phyloP scores from a whole-genome alignment of 257 asterid genomes.

The Solanum arcanum region DNA sequence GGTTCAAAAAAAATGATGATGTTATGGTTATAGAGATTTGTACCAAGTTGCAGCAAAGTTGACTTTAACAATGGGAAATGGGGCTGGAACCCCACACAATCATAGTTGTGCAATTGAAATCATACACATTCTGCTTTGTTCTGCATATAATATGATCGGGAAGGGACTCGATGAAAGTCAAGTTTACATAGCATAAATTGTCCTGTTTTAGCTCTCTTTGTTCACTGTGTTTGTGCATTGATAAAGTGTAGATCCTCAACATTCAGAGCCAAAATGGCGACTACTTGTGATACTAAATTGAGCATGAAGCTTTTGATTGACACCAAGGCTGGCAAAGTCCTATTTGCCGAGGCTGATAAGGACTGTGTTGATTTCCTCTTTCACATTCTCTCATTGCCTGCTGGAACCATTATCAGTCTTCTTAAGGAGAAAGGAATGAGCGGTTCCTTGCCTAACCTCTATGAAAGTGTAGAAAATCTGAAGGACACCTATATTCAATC shows the following conservation, averaged over 20 bases:
- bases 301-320: constrained; percentile 37
- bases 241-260: background rate
- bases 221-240: background rate
- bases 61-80: no score
- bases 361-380: constrained; percentile 30
- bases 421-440: constrained; percentile 7
- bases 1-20: no score
- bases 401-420: constrained; percentile 5
- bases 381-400: constrained; percentile 16
- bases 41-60: no score
- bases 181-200: background rate
- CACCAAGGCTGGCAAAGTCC: constrained; percentile 1
- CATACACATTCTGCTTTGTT: background rate
- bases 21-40: no score
- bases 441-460: constrained; percentile 17
- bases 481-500: constrained; percentile 10
- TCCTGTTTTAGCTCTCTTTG: background rate
- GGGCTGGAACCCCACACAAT: no score
- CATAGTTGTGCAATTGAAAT: background rate
- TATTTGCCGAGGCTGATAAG: constrained; percentile 33
- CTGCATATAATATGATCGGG: background rate
- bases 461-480: constrained; percentile 14
- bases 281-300: background rate
- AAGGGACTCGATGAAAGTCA: background rate
- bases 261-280: background rate